Evolutionary conservation across 2,329 filamentous ascomycete species (phyloP), one percentile per base, ranked within the genome.

Genomic region (Colletotrichum euphorbiae): DNA sequence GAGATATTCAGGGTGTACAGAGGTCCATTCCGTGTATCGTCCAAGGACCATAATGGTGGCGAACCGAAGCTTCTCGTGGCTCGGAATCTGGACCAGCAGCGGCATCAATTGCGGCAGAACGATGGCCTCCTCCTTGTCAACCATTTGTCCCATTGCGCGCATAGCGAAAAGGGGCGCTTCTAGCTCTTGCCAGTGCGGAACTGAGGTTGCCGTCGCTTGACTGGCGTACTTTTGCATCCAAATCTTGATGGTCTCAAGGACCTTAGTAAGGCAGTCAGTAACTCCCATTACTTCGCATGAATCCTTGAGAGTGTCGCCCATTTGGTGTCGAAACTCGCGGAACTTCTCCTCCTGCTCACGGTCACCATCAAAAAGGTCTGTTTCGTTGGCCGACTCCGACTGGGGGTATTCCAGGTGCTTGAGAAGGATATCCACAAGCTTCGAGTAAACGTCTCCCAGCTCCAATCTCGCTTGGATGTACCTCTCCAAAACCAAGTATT

Each of bases 271-370:
- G 74, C 96, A 98, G 70, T 97, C 93, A 1, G 93, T 91, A 11
- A 97, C 93, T 9, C 95, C 95, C 82, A 99, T 94, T 45, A 99
- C 95, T 77, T 98, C 93, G 79, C 96, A 99, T 62, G 93, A 93
- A 75, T 99, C 96, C 80, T 99, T 99, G 56, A 99, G 86, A 0
- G 97, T 97, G 77, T 99, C 97, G 40, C 96, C 96, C 93, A 99
- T 98, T 60, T 93, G 90, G 77, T 99, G 96, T 72, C 96, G 88
- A 83, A 98, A 99, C 75, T 97, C 93, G 54, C 96, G 90, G 81
- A 99, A 99, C 78, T 96, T 97, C 74, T 99, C 96, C 78, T 99
- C 96, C 69, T 93, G 91, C 77, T 98, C 96, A 45, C 95, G 90
- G 77, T 99, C 96, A 60, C 96, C 96, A 70, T 97, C 95, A 75